A percentile compares a stretch with the other conserved stretches of the same genome.
Conservation (phyloP, 2,329 filamentous ascomycete genomes). For the Phaeomoniella chlamydospora region DNA sequence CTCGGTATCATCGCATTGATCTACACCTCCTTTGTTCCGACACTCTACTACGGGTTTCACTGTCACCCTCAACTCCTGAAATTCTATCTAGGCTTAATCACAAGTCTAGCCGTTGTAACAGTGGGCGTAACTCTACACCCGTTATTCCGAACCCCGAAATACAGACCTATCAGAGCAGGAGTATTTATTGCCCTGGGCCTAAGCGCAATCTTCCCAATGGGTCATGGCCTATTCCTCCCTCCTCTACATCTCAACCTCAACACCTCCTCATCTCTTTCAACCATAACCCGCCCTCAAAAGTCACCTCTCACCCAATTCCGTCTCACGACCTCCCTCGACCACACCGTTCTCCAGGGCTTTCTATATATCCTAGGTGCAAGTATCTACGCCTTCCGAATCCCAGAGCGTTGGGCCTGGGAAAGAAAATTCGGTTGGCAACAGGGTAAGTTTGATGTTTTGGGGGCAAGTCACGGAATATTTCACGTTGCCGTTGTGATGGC, state of each 20-base stretch:
- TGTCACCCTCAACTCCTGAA: conserved; percentile 44
- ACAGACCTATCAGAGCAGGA: conserved; percentile 68
- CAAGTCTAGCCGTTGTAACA: background rate
- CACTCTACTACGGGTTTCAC: conserved; percentile 75
- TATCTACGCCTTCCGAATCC: conserved; percentile 62
- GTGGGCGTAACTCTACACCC: conserved; percentile 28
- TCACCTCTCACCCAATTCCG: conserved; percentile 55
- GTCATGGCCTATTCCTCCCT: conserved; percentile 52
- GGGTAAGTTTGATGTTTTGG: conserved; percentile 76
- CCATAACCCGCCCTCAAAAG: too few relatives aligned
- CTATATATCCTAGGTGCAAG: conserved; percentile 77
- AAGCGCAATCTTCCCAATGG: conserved; percentile 67
- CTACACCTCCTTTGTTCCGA: conserved; percentile 79
- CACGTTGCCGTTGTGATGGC: conserved; percentile 79
- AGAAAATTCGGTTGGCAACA: conserved; percentile 41
- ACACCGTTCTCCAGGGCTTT: conserved; percentile 64
- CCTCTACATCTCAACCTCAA: background rate
- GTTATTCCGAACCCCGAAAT: conserved; percentile 67
- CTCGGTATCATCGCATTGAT: conserved; percentile 86
- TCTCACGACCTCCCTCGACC: conserved; percentile 62
- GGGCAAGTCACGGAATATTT: conserved; percentile 91
- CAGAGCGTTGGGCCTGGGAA: background rate
- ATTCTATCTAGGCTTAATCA: conserved; percentile 21
- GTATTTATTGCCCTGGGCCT: conserved; percentile 86
- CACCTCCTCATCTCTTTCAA: too few relatives aligned